Evolutionary conservation across 2,329 filamentous ascomycete genomes (phyloP).

Genomic region (Trichothecium roseum): DNA sequence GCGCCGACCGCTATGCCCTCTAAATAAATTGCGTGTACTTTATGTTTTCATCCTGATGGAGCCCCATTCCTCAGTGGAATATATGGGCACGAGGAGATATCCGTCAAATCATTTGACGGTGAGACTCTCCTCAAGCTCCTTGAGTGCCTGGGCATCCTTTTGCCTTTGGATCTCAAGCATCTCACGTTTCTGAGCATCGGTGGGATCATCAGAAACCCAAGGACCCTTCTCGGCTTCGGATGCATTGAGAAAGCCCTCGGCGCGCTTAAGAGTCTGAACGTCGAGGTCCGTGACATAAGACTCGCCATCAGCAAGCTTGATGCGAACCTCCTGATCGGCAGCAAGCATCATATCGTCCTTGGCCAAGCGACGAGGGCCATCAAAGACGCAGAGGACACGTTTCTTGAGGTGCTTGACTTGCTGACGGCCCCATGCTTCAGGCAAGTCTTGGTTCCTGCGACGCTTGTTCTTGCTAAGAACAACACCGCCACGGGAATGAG

Average conservation of each 20-base stretch:
- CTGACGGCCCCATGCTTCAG: constrained; percentile 85
- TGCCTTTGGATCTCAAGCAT: constrained; percentile 23
- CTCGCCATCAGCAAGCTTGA: constrained; percentile 65
- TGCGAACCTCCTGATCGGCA: constrained; percentile 84
- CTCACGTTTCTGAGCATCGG: constrained; percentile 47
- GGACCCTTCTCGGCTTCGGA: constrained; percentile 80
- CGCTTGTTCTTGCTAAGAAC: constrained; percentile 62
- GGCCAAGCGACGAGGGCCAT: constrained; percentile 76
- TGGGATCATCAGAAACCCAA: constrained; percentile 68
- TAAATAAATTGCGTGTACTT: too few relatives aligned
- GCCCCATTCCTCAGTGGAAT: too few relatives aligned
- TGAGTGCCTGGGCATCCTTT: too few relatives aligned
- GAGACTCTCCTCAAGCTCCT: too few relatives aligned
- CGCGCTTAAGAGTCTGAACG: constrained; percentile 76
- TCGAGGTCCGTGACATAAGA: constrained; percentile 89
- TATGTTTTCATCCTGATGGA: too few relatives aligned
- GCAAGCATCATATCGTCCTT: constrained; percentile 99
- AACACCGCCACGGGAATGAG: constrained; percentile 66
- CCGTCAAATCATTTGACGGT: too few relatives aligned
- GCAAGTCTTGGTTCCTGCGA: constrained; percentile 71
- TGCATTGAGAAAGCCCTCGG: constrained; percentile 71
- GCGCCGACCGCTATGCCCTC: too few relatives aligned
- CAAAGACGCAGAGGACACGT: constrained; percentile 86
- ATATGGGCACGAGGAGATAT: too few relatives aligned
- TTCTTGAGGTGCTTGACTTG: constrained; percentile 94